Base-by-base conservation (phyloP, 352 stramenopile species). In the Pythium volutum region DNA sequence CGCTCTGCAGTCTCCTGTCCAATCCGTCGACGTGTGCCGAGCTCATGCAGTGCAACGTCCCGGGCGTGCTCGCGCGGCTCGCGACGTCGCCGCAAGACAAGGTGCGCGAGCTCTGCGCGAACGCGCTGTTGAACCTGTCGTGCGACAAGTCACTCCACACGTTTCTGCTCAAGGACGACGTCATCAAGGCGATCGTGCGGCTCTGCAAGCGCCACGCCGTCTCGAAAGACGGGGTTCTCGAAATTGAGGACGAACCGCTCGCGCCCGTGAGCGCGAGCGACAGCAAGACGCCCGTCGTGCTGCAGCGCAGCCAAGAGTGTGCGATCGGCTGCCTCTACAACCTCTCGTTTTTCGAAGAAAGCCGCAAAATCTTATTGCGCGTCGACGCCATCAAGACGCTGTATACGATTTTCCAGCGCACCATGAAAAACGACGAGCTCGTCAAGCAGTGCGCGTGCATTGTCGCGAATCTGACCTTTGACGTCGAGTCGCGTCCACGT, bases 71-170 rank as follows among this genome's bases (percentile, higher is more conserved):
- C 3, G 76, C 80, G 1, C 71, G 61, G 2, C 63, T 91, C 16
- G 74, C 80, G 0, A 47, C 53, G 15, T 75, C 71, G 2, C 65
- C 75, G 12, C 64, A 80, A 18, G 76, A 90, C 27, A 76, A 77
- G 34, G 76, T 90, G 0, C 76, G 79, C 11, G 85, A 93, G 26
- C 67, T 93, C 5, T 91, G 81, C 26, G 76, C 79, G 12, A 87
- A 84, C n/a, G 79, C 79, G 20, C 68, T 93, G 1, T 90, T 89
- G 59, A 94, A 93, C 33, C 61, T 92, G n/a, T 93, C 83, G 9
- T 89, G 81, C 39, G 79, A 90, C 29, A 82, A 80, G 62, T 77
- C 68, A n/a, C 63, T 90, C 9, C 77, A 89, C 43, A 70, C 49
- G 4, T 87, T 84, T 45, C 34, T 92, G 34, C 60, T 94, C 34